phyloP scores from a whole-genome alignment of 352 stramenopile genomes.

The Pythium chondricola region DNA sequence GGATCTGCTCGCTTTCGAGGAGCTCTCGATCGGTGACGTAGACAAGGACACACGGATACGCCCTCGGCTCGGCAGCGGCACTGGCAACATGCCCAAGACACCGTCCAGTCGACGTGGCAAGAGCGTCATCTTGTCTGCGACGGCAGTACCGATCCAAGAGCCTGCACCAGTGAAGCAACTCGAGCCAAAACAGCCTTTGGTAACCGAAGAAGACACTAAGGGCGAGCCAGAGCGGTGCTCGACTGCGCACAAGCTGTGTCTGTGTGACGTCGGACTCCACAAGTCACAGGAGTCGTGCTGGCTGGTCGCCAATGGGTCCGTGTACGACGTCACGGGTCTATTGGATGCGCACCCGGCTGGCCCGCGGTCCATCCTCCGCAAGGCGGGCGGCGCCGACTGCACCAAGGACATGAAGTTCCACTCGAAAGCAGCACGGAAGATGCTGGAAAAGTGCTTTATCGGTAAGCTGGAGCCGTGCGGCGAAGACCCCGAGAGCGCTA shows the following conservation, averaged over 20 bases:
- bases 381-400: slow-evolving; percentile 70
- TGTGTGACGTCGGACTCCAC: slow-evolving; percentile 82
- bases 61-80: slow-evolving; percentile 11
- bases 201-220: not conserved
- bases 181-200: too few species aligned
- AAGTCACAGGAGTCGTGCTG: slow-evolving; percentile 90
- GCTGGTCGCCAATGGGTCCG: slow-evolving; percentile 88
- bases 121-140: slow-evolving; percentile 9
- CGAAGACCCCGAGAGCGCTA: slow-evolving; percentile 26
- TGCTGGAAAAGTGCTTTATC: slow-evolving; percentile 79
- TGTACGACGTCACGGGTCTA: slow-evolving; percentile 85
- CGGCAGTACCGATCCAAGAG: not conserved
- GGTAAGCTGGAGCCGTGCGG: slow-evolving; percentile 66
- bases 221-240: slow-evolving; percentile 32
- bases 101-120: slow-evolving; percentile 11
- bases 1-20: slow-evolving; percentile 11
- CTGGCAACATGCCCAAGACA: slow-evolving; percentile 9
- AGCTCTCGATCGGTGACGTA: slow-evolving; percentile 11
- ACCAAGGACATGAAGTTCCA: slow-evolving; percentile 80
- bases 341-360: slow-evolving; percentile 71
- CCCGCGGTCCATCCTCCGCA: slow-evolving; percentile 70
- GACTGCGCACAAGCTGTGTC: slow-evolving; percentile 57
- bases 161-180: too few species aligned
- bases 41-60: slow-evolving; percentile 8
- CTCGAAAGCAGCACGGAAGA: slow-evolving; percentile 63